phyloP scores from a whole-genome alignment of 1,284 basidiomycete genomes.

The Pseudozyma hubeiensis region DNA sequence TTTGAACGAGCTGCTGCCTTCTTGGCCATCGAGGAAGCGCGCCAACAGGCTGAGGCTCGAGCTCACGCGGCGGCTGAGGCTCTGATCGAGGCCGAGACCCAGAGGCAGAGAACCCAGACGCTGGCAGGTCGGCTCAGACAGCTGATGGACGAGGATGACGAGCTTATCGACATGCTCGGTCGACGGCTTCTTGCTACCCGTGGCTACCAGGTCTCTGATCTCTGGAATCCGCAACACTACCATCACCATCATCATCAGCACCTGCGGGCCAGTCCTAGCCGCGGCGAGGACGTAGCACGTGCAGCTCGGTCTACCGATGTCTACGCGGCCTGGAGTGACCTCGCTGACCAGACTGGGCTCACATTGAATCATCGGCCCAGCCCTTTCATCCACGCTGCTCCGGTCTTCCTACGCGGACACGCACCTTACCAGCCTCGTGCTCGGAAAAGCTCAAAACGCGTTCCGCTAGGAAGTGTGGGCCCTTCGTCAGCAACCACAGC shows the following conservation, averaged over 20 bases:
- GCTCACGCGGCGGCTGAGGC: slow-evolving; percentile 20
- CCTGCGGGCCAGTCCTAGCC: neutral
- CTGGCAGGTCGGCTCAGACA: slow-evolving; percentile 24
- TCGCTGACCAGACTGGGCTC: neutral
- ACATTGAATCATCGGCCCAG: slow-evolving; percentile 2
- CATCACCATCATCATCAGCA: slow-evolving; percentile 5
- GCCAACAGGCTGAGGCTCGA: slow-evolving; percentile 23
- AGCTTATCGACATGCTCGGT: slow-evolving; percentile 50
- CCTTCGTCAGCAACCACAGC: too few relatives aligned
- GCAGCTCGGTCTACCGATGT: slow-evolving; percentile 1
- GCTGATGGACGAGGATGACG: slow-evolving; percentile 50
- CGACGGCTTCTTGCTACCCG: slow-evolving; percentile 45
- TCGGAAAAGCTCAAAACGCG: neutral
- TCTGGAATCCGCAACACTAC: slow-evolving; percentile 23
- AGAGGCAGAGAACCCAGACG: slow-evolving; percentile 12
- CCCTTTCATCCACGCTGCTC: slow-evolving; percentile 36
- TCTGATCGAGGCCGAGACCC: slow-evolving; percentile 21
- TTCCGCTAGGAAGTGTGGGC: neutral
- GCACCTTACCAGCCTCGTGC: slow-evolving; percentile 4
- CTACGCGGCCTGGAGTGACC: slow-evolving; percentile 13
- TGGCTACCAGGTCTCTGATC: slow-evolving; percentile 42
- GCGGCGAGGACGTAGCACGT: too few relatives aligned
- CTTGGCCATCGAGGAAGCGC: slow-evolving; percentile 22
- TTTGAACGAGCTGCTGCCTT: slow-evolving; percentile 31
- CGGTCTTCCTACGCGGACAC: slow-evolving; percentile 16